phyloP scores from a whole-genome alignment of 768 basidiomycete species.

The Glaciozyma martinii region DNA sequence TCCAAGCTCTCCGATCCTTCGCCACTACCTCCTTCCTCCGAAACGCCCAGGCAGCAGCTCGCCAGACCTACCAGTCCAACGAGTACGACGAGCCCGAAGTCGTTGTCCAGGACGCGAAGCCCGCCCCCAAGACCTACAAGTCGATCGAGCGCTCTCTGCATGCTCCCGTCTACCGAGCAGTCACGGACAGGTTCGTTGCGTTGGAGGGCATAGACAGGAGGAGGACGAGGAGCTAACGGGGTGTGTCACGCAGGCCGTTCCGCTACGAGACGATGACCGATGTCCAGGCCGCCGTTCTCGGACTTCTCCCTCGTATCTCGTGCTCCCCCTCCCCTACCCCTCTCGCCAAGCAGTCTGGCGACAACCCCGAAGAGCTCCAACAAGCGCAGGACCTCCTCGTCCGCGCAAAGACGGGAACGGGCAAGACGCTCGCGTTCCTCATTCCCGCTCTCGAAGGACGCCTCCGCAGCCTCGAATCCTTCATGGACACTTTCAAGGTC shows the following conservation, averaged over 20 bases:
- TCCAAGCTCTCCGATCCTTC: too few relatives aligned
- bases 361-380: conserved; percentile 28
- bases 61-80: too few relatives aligned
- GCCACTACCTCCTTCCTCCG: too few relatives aligned
- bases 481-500: conserved; percentile 21
- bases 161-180: conserved; percentile 29
- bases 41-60: too few relatives aligned
- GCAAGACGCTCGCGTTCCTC: conserved; percentile 90
- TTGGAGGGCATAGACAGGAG: neutral
- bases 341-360: neutral
- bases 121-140: conserved; percentile 9
- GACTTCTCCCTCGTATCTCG: conserved; percentile 62
- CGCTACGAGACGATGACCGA: conserved; percentile 61
- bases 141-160: conserved; percentile 27
- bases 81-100: neutral
- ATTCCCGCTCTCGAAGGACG: conserved; percentile 63
- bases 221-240: neutral
- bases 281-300: conserved; percentile 72
- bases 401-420: conserved; percentile 93
- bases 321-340: conserved; percentile 45
- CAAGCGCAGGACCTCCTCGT: conserved; percentile 71
- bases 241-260: conserved; percentile 49
- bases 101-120: neutral
- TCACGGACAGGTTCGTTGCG: conserved; percentile 25
- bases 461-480: conserved; percentile 18